These are phyloP conservation scores for Ajuga chamaepitys DNA, from an alignment of 257 asterid species.

Conservation along the genomic window DNA sequence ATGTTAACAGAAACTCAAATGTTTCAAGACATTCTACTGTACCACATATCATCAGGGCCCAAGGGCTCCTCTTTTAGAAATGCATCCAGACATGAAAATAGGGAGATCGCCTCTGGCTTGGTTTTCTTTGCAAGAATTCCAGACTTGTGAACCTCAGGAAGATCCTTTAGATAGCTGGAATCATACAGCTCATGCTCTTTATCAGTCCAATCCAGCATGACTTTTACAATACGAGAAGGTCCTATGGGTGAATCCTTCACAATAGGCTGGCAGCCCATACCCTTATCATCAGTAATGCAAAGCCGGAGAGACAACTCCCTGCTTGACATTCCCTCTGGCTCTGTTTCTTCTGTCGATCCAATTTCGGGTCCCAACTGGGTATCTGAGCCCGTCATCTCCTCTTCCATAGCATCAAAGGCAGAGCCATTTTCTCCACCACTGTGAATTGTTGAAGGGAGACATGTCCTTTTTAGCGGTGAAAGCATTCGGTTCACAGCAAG, in stretches of 20 bases:
- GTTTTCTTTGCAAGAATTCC: constrained; percentile 73
- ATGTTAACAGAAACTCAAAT: constrained; percentile 4
- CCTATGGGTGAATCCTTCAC: constrained; percentile 52
- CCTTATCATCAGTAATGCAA: constrained; percentile 61
- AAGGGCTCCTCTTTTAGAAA: constrained; percentile 94
- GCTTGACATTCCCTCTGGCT: constrained; percentile 43
- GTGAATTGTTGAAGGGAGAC: constrained; percentile 22
- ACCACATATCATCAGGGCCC: constrained; percentile 99
- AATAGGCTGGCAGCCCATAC: constrained; percentile 54
- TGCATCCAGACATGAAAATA: constrained; percentile 92
- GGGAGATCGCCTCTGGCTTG: constrained; percentile 81
- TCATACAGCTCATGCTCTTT: constrained; percentile 60
- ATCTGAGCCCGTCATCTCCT: constrained; percentile 22
- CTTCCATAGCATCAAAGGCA: constrained; percentile 24
- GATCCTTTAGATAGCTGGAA: constrained; percentile 61
- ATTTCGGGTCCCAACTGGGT: constrained; percentile 23
- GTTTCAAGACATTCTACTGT: constrained; percentile 1
- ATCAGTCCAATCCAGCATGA: constrained; percentile 76
- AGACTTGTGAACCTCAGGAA: constrained; percentile 79
- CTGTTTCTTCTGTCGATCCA: constrained; percentile 33
- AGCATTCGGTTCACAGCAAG: constrained; percentile 59
- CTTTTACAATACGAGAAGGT: constrained; percentile 41
- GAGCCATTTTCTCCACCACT: constrained; percentile 35
- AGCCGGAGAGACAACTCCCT: constrained; percentile 58
- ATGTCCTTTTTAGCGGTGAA: constrained; percentile 53